Percentiles rank a stretch among this genome's conserved stretches.
phyloP scores from a whole-genome alignment of 176 grass and related monocot genomes.

The Thalia dealbata region DNA sequence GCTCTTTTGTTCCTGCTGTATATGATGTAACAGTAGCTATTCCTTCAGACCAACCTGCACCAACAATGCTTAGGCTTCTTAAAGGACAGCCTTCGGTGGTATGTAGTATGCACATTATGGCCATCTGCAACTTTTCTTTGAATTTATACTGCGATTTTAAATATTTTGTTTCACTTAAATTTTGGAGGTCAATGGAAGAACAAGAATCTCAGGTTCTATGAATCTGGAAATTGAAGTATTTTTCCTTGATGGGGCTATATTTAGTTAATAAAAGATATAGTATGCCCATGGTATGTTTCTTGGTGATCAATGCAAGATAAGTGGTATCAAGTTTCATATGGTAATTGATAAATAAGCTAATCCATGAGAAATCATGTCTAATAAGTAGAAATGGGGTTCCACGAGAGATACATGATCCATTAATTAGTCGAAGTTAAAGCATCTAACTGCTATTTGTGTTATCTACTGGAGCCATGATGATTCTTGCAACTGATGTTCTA shows the following conservation, averaged over 20 bases:
- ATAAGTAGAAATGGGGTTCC: background rate
- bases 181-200: too few species aligned
- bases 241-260: too few species aligned
- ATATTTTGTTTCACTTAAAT: too few species aligned
- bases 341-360: background rate
- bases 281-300: background rate
- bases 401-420: background rate
- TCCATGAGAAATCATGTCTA: background rate
- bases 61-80: slow-evolving; percentile 89
- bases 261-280: background rate
- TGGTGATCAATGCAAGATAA: background rate
- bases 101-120: slow-evolving; percentile 14
- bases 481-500: too few species aligned
- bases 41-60: slow-evolving; percentile 79
- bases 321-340: background rate
- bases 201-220: too few species aligned
- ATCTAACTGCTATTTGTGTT: background rate
- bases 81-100: slow-evolving; percentile 89
- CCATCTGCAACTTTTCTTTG: background rate
- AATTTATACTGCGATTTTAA: too few species aligned
- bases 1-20: slow-evolving; percentile 87
- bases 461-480: too few species aligned
- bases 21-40: slow-evolving; percentile 89
- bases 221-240: too few species aligned
- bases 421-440: background rate